A percentile compares a stretch with the other conserved stretches of the same genome.
Evolutionary conservation across 768 basidiomycete species (phyloP).

Genomic region (Psilocybe cubensis): DNA sequence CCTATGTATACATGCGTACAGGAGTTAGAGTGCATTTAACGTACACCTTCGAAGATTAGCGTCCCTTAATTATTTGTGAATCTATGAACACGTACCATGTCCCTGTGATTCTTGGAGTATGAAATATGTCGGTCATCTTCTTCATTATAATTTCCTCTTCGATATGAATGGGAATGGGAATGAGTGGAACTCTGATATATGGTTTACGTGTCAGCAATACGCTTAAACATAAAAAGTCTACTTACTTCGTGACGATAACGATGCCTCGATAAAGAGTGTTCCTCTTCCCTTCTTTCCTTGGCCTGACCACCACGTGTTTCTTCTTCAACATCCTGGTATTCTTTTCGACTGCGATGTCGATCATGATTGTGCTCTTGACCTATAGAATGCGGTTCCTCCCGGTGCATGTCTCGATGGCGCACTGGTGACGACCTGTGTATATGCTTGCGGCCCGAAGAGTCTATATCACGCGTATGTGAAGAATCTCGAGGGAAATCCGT

Average conservation of each 20-base stretch:
- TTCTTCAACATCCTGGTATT: not conserved
- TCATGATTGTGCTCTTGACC: too few species aligned
- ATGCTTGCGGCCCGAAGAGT: too few species aligned
- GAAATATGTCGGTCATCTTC: not conserved
- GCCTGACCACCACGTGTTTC: not conserved
- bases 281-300: not conserved
- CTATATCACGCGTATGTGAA: too few species aligned
- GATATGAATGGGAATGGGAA: not conserved
- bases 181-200: not conserved
- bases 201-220: too few species aligned
- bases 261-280: not conserved
- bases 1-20: not conserved
- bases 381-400: too few species aligned
- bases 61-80: not conserved
- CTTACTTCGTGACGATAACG: not conserved
- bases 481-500: too few species aligned
- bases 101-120: not conserved
- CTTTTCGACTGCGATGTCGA: too few species aligned
- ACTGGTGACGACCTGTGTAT: too few species aligned
- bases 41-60: conserved; percentile 12
- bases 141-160: not conserved
- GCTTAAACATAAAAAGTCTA: not conserved
- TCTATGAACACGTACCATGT: conserved; percentile 8
- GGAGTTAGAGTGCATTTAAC: not conserved
- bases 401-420: too few species aligned